Evolutionary conservation across 306 rosid species (phyloP), one percentile per base, ranked within the genome.

Genomic region (Amphicarpaea edgeworthii): DNA sequence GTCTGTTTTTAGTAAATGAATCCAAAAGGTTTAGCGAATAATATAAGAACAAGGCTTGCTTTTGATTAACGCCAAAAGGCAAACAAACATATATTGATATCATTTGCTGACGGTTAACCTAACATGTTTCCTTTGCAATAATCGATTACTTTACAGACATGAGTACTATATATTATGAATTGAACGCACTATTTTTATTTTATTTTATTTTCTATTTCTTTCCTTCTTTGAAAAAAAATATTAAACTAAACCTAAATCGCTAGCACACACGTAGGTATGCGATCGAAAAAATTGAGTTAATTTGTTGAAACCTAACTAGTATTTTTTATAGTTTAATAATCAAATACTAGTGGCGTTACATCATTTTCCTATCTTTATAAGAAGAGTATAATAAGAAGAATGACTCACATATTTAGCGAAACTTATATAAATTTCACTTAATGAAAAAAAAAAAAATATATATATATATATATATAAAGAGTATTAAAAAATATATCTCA

Each of bases 21-120:
- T 47, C 32, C 60, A 68, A 75, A 57, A 37, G 17, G 26, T 42
- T 57, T 11, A 21, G 14, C 38, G 38, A 49, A 46, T 49, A 40
- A 16, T 23, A 6, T 55, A 34, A 51, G 7, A 23, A 70, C 26
- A 14, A 61, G 62, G 16, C 20, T 64, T 77, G 72, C 82, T 82
- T 82, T 72, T 82, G 72, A 73, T 43, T 65, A 53, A 59, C 63
- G 58, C 86, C 67, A 77, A 82, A 70, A 66, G 82, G 40, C 80
- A 83, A 78, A 2, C 63, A 2, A 73, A 26, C 73, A n/a, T 55
- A n/a, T 55, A 59, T 61, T 76, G 73, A 75, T 5, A 11, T 70
- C 26, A 61, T 60, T 75, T 68, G 50, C 47, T 38, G 45, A 59
- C 32, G 12, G 3, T 59, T 57, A 67, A 46, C 50, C 42, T 32